Percentiles rank a stretch among this genome's conserved stretches.
These are phyloP conservation scores for Zoysia matrella DNA, from an alignment of 202 grass and related monocot species.

Conservation along the genomic window DNA sequence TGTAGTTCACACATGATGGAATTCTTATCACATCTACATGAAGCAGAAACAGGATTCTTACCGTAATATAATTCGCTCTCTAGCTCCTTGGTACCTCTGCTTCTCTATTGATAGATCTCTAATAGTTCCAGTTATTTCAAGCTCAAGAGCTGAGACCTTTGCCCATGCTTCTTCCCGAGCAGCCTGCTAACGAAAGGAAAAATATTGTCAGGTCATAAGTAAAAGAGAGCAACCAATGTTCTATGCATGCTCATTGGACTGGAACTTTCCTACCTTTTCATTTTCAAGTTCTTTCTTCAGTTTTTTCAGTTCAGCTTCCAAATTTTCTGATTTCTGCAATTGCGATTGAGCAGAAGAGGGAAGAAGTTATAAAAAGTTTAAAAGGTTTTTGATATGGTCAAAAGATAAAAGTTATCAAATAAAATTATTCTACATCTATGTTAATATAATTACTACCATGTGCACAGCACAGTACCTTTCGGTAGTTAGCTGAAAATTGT, in stretches of 20 bases:
- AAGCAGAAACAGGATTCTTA: constrained; percentile 49
- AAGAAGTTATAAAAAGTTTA: too few relatives aligned
- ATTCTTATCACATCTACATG: constrained; percentile 7
- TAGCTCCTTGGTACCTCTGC: constrained; percentile 95
- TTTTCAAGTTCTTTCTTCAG: constrained; percentile 86
- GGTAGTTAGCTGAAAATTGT: constrained; percentile 57
- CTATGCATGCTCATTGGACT: constrained; percentile 24
- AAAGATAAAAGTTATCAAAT: neutral
- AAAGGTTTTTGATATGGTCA: too few relatives aligned
- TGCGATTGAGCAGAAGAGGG: too few relatives aligned
- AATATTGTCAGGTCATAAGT: constrained; percentile 56
- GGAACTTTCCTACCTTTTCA: constrained; percentile 90
- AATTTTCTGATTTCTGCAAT: too few relatives aligned
- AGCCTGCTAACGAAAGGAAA: constrained; percentile 81
- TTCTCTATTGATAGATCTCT: constrained; percentile 90
- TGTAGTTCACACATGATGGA: constrained; percentile 35
- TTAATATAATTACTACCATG: constrained; percentile 36
- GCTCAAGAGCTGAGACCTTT: constrained; percentile 88
- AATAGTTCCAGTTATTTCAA: constrained; percentile 93
- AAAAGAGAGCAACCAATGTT: constrained; percentile 26
- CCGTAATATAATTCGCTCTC: constrained; percentile 90
- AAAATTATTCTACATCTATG: constrained; percentile 3
- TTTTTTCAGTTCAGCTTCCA: too few relatives aligned
- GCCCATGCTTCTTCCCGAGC: constrained; percentile 96
- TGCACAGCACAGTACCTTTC: constrained; percentile 58